phyloP scores from a whole-genome alignment of 2,329 filamentous ascomycete genomes.

The Orbilia blumenaviensis region DNA sequence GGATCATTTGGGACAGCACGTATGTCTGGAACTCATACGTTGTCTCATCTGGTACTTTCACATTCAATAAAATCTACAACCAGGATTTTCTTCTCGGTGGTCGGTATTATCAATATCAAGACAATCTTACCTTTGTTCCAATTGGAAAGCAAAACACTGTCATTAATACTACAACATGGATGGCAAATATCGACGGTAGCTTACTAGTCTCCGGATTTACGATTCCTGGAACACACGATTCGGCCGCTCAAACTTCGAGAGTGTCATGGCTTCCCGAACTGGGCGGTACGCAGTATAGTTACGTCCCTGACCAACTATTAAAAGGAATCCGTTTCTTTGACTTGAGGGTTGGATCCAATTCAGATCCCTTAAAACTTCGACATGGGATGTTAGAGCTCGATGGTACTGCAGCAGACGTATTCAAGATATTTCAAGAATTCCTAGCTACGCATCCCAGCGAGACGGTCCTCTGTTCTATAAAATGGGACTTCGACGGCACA shows the following conservation, averaged over 20 bases:
- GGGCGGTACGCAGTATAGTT: slow-evolving; percentile 13
- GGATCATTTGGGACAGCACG: slow-evolving; percentile 15
- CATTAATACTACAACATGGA: slow-evolving; percentile 18
- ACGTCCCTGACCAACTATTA: slow-evolving; percentile 2
- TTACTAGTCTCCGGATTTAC: slow-evolving; percentile 21
- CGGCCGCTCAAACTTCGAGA: background rate
- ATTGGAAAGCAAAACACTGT: background rate
- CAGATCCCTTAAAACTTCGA: slow-evolving; percentile 16
- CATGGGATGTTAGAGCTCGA: slow-evolving; percentile 18
- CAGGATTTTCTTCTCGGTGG: slow-evolving; percentile 14
- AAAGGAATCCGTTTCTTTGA: slow-evolving; percentile 34
- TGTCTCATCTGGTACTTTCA: slow-evolving; percentile 11
- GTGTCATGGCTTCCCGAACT: slow-evolving; percentile 18
- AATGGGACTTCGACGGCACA: slow-evolving; percentile 24
- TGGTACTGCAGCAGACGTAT: slow-evolving; percentile 5
- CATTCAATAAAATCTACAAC: slow-evolving; percentile 15
- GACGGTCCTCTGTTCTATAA: slow-evolving; percentile 24
- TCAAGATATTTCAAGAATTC: slow-evolving; percentile 8
- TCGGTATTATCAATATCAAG: slow-evolving; percentile 21
- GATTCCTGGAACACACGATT: slow-evolving; percentile 23
- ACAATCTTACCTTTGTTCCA: slow-evolving; percentile 10
- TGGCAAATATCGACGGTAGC: slow-evolving; percentile 9
- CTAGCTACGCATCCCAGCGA: background rate
- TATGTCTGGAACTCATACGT: slow-evolving; percentile 24
- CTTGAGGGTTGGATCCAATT: slow-evolving; percentile 1